Base-by-base conservation (phyloP, 768 basidiomycete genomes). In the Rhodosporidiobolus sp. region DNA sequence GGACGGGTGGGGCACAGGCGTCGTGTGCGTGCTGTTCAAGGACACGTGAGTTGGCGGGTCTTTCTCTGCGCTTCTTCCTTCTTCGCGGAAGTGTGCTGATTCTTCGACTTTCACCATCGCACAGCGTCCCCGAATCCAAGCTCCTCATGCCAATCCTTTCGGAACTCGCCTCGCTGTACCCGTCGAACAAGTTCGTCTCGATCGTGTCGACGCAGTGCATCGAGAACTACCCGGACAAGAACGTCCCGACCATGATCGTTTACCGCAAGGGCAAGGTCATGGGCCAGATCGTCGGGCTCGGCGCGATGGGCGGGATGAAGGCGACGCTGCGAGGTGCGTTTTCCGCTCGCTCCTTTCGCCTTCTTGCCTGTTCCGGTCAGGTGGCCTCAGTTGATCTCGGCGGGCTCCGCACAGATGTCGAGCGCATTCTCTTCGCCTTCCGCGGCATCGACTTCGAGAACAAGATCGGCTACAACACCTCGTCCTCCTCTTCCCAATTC, bases 21-120 rank as follows among this genome's bases (percentile, higher is more conserved):
- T 98, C 3, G 87, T 98, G 12, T 95, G 94, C 66, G 91, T 94
- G 79, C 82, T 99, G 48, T 98, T 94, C 83, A 97, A 96, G 81
- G 94, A 96, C 77, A 89, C 89, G 95, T 94, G 80, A 77, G 91
- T n/a, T 19, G 32, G n/a, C 28, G 7, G 16, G 5, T 34, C 26
- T 10, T 55, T 48, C 56, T 43, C 30, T 30, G 28, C 52, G 8
- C 50, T 17, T 22, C 43, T 11, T 43, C 38, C 38, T 43, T 43
- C 38, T 43, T 14, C 38, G n/a, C n/a, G n/a, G n/a, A n/a, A n/a
- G n/a, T n/a, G n/a, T n/a, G n/a, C n/a, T n/a, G n/a, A n/a, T 43
- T 43, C 38, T 43, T 14, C 38, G 12, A 12, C 10, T 22, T 19
- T 24, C 17, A 7, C 6, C 1, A 17, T 4, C 35, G 1, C 16